phyloP scores from a whole-genome alignment of 169 alveolate species.

The Eimeria tenella region DNA sequence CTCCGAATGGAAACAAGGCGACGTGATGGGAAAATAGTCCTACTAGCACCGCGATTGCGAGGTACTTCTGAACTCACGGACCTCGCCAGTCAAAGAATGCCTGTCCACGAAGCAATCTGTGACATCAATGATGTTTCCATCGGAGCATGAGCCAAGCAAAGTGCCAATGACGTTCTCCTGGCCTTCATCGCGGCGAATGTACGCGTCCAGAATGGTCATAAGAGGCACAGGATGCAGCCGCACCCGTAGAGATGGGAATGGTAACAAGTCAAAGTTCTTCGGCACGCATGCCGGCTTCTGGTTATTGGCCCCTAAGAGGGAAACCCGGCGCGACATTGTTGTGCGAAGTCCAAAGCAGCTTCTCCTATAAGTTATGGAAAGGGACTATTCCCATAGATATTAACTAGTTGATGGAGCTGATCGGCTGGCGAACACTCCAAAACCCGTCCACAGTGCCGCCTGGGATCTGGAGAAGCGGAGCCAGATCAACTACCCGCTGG shows the following conservation, averaged over 20 bases:
- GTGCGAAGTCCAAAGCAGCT: not conserved
- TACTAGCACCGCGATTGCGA: too few relatives aligned
- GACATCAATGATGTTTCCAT: constrained; percentile 91
- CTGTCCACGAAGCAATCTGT: constrained; percentile 95
- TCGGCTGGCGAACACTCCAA: not conserved
- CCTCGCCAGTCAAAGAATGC: constrained; percentile 93
- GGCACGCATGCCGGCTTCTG: constrained; percentile 79
- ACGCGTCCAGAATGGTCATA: constrained; percentile 93
- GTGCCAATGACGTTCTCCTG: constrained; percentile 94
- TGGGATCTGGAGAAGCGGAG: too few relatives aligned
- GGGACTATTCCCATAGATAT: not conserved
- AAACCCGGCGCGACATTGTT: constrained; percentile 63
- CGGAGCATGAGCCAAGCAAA: constrained; percentile 90
- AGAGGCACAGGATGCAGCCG: constrained; percentile 93
- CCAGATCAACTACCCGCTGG: too few relatives aligned
- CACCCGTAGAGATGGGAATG: constrained; percentile 88
- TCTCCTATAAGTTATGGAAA: not conserved
- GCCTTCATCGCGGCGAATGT: constrained; percentile 92
- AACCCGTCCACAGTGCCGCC: too few relatives aligned
- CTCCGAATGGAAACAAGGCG: too few relatives aligned
- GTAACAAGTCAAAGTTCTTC: constrained; percentile 87
- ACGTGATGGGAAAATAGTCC: too few relatives aligned
- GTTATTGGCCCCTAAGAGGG: constrained; percentile 28
- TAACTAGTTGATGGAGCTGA: not conserved
- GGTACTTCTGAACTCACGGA: constrained; percentile 12